Evolutionary conservation across 495 filamentous ascomycete species (phyloP), one percentile per base, ranked within the genome.

Genomic region (Letharia lupina): DNA sequence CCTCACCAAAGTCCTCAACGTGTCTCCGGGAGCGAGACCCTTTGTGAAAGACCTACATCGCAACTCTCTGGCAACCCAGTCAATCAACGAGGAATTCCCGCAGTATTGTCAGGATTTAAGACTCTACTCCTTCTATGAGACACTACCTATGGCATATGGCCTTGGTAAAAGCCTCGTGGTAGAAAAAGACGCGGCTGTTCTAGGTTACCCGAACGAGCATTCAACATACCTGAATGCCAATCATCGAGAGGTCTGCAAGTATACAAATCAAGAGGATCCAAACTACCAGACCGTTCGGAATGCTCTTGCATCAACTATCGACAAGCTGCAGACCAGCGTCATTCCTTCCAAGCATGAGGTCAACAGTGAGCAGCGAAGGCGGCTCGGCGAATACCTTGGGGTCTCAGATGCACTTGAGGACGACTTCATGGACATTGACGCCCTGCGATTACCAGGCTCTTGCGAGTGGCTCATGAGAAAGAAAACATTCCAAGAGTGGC

Each of bases 241-340:
- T 57, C 81, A 83, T 66, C 76, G 76, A 39, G 71, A 71, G 0
- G 70, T 83, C 33, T 82, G 79, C 73, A 83, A 82, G 67, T 83
- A 73, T 52, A 63, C 69, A 8, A 72, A 65, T 40, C 71, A 70
- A 9, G 42, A 40, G 0, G 80, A 83, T 64, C 70, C 77, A 0
- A 76, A 78, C 63, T 83, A 82, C 63, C 62, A 73, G 12, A 67
- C 67, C 1, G 63, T 82, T 10, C 67, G 75, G 40, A 79, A 80
- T 62, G 73, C 70, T 1, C 66, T 82, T 2, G 67, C 68, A 47
- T 67, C 75, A 23, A 60, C 70, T 2, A 65, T 67, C 4, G 37
- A 67, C 15, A 37, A n/a, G 61, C 58, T 70, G 7, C 42, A 61
- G 41, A 60, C 7, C 0, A 28, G 16, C 16, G 9, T 15, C 11